Conservation (phyloP, 257 asterid species). For the Eucommia ulmoides region DNA sequence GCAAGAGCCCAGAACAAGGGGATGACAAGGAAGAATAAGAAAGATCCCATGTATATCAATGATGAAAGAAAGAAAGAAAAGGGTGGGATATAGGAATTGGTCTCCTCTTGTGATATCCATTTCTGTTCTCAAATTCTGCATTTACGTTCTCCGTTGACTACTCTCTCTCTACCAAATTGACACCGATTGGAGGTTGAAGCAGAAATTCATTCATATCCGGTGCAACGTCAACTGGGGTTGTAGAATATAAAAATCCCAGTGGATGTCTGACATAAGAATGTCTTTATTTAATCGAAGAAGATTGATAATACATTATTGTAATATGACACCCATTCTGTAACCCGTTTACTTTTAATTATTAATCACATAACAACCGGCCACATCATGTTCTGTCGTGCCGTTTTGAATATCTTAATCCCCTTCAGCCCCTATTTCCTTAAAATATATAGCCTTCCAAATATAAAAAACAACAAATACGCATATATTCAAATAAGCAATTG, state of each 20-base stretch:
- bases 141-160: background rate
- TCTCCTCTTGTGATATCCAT: background rate
- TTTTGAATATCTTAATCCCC: no score
- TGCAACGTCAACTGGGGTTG: background rate
- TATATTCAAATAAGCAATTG: no score
- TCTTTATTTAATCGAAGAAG: background rate
- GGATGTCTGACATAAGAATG: background rate
- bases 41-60: background rate
- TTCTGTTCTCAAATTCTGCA: background rate
- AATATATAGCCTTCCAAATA: no score
- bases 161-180: background rate
- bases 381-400: no score
- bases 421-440: no score
- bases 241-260: background rate
- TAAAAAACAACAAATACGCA: no score
- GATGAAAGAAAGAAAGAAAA: constrained; percentile 9
- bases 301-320: no score
- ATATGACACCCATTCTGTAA: no score
- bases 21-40: constrained; percentile 20
- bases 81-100: background rate
- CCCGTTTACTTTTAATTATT: no score
- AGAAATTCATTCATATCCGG: background rate
- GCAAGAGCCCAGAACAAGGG: constrained; percentile 8
- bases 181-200: background rate
- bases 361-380: no score